Evolutionary conservation across 345 rosid genomes (phyloP).

Genomic region (Hibiscus trionum): DNA sequence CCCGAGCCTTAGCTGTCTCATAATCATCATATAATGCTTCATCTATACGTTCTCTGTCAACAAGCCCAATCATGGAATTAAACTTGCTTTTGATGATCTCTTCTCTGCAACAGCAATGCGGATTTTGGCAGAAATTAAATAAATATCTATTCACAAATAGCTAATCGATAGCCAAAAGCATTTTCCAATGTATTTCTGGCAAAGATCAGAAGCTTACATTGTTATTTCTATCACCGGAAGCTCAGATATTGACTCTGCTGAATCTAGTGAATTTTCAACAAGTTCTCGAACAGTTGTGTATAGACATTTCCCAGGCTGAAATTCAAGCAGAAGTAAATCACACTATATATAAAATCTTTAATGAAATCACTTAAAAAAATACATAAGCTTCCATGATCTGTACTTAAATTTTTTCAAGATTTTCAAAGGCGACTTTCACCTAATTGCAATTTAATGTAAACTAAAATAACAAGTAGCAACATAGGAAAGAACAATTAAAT

Average conservation of each 20-base stretch:
- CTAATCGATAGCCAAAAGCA: neutral
- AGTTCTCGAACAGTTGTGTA: conserved; percentile 92
- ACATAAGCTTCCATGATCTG: neutral
- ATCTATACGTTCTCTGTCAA: conserved; percentile 83
- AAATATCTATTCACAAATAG: neutral
- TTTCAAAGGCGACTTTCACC: neutral
- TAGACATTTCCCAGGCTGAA: conserved; percentile 85
- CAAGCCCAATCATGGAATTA: conserved; percentile 91
- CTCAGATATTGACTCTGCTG: conserved; percentile 86
- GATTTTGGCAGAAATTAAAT: neutral
- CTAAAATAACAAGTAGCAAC: neutral
- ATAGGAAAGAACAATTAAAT: neutral
- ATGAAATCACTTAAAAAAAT: neutral
- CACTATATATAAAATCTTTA: neutral
- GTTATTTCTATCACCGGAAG: conserved; percentile 82
- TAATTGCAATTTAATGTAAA: neutral
- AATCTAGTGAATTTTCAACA: conserved; percentile 91
- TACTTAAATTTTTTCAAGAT: neutral
- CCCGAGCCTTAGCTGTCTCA: conserved; percentile 89
- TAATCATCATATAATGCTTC: conserved; percentile 73
- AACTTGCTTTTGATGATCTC: conserved; percentile 83
- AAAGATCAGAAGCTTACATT: conserved; percentile 39
- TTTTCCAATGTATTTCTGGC: neutral
- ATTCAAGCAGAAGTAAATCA: conserved; percentile 7
- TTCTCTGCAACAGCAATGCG: conserved; percentile 45